Evolutionary conservation across 495 filamentous ascomycete species (phyloP).

Genomic region (Paragyromitra xinjiangensis): DNA sequence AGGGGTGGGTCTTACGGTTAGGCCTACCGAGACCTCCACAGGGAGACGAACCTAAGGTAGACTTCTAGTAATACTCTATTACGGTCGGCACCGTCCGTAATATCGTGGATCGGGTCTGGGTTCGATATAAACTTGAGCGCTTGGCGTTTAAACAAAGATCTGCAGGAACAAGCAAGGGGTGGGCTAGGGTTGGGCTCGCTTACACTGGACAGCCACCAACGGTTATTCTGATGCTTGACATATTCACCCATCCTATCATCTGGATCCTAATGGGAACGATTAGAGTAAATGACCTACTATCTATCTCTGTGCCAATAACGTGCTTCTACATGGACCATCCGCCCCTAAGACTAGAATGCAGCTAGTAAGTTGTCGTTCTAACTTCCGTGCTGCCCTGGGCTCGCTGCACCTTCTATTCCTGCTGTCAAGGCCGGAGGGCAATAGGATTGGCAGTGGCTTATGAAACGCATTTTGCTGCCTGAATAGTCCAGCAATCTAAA

Average conservation of each 20-base stretch:
- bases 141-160: conserved; percentile 15
- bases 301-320: neutral
- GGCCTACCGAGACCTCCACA: neutral
- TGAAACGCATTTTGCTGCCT: neutral
- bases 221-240: neutral
- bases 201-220: neutral
- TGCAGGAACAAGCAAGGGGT: conserved; percentile 10
- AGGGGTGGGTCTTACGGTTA: neutral
- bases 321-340: neutral
- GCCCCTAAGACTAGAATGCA: neutral
- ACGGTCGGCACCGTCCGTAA: conserved; percentile 32
- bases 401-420: conserved; percentile 1
- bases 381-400: neutral
- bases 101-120: neutral
- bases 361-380: neutral
- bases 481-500: neutral
- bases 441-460: neutral
- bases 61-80: neutral
- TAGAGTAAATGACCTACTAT: neutral
- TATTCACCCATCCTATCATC: neutral
- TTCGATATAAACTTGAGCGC: neutral
- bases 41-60: neutral
- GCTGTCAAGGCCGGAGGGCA: neutral
- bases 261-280: neutral
- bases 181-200: conserved; percentile 16